Evolutionary conservation across 495 filamentous ascomycete species (phyloP).

Genomic region (Parathielavia appendiculata): DNA sequence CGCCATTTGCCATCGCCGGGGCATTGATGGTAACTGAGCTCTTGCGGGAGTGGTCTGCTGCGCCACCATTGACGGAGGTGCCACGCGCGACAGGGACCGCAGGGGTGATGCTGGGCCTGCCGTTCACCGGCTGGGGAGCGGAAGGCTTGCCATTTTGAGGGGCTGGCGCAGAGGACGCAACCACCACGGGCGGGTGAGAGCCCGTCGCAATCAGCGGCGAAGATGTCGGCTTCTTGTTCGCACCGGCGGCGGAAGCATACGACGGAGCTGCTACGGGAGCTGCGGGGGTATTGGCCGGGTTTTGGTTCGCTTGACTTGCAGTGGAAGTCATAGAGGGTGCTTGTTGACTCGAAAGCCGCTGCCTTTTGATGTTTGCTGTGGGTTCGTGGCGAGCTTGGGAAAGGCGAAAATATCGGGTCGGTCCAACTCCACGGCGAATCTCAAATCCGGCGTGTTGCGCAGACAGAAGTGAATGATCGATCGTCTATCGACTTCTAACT

Average conservation of each 20-base stretch:
- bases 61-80: slow-evolving; percentile 52
- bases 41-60: slow-evolving; percentile 69
- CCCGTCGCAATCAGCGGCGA: slow-evolving; percentile 66
- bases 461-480: slow-evolving; percentile 22
- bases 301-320: slow-evolving; percentile 47
- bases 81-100: slow-evolving; percentile 63
- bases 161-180: slow-evolving; percentile 57
- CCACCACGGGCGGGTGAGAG: slow-evolving; percentile 59
- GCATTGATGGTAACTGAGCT: slow-evolving; percentile 82
- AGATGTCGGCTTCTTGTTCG: slow-evolving; percentile 68
- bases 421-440: slow-evolving; percentile 29
- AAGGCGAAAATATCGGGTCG: slow-evolving; percentile 16
- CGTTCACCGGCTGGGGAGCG: slow-evolving; percentile 70
- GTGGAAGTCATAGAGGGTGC: slow-evolving; percentile 47
- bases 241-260: slow-evolving; percentile 67
- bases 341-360: slow-evolving; percentile 35
- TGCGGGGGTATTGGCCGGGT: slow-evolving; percentile 55
- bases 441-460: slow-evolving; percentile 32
- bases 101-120: slow-evolving; percentile 66
- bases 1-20: slow-evolving; percentile 68
- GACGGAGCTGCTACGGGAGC: slow-evolving; percentile 59
- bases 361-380: slow-evolving; percentile 18
- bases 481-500: slow-evolving; percentile 13
- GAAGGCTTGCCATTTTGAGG: slow-evolving; percentile 80
- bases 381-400: slow-evolving; percentile 15